Evolutionary conservation across 2,329 filamentous ascomycete genomes (phyloP).

Genomic region (Phoma sp.): DNA sequence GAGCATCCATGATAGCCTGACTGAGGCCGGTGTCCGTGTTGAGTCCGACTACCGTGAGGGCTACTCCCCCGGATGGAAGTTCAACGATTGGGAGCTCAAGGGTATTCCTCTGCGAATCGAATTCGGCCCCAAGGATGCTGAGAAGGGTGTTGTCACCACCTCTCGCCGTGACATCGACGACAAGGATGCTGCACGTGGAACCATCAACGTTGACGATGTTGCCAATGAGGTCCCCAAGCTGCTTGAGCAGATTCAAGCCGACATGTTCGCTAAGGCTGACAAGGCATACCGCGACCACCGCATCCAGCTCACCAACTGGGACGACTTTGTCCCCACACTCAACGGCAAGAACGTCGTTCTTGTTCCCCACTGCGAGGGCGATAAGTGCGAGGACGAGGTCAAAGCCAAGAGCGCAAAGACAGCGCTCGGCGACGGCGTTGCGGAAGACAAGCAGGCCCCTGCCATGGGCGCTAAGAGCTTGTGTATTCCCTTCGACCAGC

Average conservation of each 20-base stretch:
- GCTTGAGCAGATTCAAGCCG: constrained; percentile 87
- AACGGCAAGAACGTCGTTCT: constrained; percentile 92
- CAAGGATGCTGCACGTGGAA: constrained; percentile 67
- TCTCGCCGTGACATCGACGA: constrained; percentile 85
- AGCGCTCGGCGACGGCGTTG: constrained; percentile 70
- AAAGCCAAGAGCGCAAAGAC: constrained; percentile 89
- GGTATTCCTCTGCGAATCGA: constrained; percentile 93
- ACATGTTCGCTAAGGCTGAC: constrained; percentile 81
- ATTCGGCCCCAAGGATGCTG: constrained; percentile 93
- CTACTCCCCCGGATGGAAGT: constrained; percentile 94
- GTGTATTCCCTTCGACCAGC: constrained; percentile 87
- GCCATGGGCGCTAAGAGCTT: constrained; percentile 80
- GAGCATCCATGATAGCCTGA: constrained; percentile 72
- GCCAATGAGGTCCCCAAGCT: constrained; percentile 77
- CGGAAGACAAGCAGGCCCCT: constrained; percentile 76
- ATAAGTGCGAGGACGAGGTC: constrained; percentile 90
- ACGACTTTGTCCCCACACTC: constrained; percentile 86
- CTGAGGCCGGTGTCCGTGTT: constrained; percentile 76
- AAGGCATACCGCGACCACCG: constrained; percentile 80
- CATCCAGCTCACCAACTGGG: constrained; percentile 82
- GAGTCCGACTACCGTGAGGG: constrained; percentile 87
- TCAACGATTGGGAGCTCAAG: constrained; percentile 98
- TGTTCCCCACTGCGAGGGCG: constrained; percentile 86
- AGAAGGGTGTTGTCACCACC: constrained; percentile 81
- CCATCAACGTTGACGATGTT: constrained; percentile 78